A percentile compares a stretch with the other conserved stretches of the same genome.
These are phyloP conservation scores for Penicillium sumatraense DNA, from an alignment of 2,329 filamentous ascomycete genomes.

Conservation along the genomic window DNA sequence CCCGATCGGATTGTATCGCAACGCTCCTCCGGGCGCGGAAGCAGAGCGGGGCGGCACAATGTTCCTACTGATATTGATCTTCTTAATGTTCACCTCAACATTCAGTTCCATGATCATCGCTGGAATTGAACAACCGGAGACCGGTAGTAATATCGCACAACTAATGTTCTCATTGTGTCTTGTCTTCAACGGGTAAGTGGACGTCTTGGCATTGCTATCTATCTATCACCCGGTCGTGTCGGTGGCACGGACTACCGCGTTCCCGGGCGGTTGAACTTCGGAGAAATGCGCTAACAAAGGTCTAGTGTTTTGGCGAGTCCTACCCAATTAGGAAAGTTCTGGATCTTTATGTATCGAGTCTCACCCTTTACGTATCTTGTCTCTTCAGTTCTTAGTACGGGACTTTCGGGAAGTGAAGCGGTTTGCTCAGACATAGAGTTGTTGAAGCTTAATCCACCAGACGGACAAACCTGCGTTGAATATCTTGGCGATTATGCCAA, in stretches of 20 bases:
- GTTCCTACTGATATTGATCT: slow-evolving; percentile 65
- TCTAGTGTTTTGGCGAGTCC: slow-evolving; percentile 64
- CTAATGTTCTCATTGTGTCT: slow-evolving; percentile 61
- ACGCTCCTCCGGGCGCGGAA: slow-evolving; percentile 42
- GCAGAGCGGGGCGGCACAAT: slow-evolving; percentile 64
- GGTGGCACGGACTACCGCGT: too few relatives aligned
- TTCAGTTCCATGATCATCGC: slow-evolving; percentile 76
- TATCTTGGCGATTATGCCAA: slow-evolving; percentile 7
- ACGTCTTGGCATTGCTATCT: not conserved
- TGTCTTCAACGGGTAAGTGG: slow-evolving; percentile 56
- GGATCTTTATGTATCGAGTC: slow-evolving; percentile 15
- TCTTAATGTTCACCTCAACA: slow-evolving; percentile 71
- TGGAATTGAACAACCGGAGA: slow-evolving; percentile 68
- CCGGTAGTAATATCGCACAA: slow-evolving; percentile 65
- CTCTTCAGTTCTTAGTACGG: slow-evolving; percentile 8
- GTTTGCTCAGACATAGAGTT: slow-evolving; percentile 6
- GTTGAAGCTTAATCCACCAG: slow-evolving; percentile 7
- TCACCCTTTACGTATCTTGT: slow-evolving; percentile 12
- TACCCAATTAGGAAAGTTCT: slow-evolving; percentile 45
- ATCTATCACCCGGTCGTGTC: not conserved
- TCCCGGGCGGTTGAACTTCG: not conserved
- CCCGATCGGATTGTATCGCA: slow-evolving; percentile 54
- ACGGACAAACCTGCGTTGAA: slow-evolving; percentile 10
- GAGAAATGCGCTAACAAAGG: not conserved
- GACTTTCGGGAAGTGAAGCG: slow-evolving; percentile 1